Percentiles rank a stretch among this genome's conserved stretches.
phyloP scores from a whole-genome alignment of 352 stramenopile species.

The Pilasporangium apinafurcum region DNA sequence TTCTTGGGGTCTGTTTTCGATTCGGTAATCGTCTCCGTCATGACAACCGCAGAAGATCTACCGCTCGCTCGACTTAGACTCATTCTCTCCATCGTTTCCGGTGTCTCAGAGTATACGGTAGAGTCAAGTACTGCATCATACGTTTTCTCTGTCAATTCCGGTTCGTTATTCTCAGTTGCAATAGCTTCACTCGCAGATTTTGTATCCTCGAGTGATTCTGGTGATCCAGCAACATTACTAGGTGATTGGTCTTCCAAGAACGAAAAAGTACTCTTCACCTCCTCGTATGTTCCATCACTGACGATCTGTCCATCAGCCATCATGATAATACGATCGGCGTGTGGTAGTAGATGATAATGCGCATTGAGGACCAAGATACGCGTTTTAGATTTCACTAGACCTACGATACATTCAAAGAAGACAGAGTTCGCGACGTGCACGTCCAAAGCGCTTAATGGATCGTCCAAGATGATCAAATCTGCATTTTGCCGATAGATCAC shows the following conservation, averaged over 20 bases:
- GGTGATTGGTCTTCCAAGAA: conserved; percentile 1
- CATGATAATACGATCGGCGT: conserved; percentile 48
- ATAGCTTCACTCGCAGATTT: too few species aligned
- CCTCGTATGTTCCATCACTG: conserved; percentile 67
- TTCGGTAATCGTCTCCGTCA: too few species aligned
- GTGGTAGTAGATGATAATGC: conserved; percentile 84
- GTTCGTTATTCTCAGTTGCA: too few species aligned
- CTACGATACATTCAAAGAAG: conserved; percentile 84
- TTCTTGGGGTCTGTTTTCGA: too few species aligned
- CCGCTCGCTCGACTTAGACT: neutral
- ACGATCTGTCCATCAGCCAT: conserved; percentile 71
- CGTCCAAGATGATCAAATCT: conserved; percentile 94
- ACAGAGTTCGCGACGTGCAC: conserved; percentile 92
- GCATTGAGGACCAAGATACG: conserved; percentile 91
- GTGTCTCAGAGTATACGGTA: conserved; percentile 1
- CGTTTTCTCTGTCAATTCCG: neutral
- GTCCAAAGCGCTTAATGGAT: conserved; percentile 93
- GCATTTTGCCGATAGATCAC: conserved; percentile 84
- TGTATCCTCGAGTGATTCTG: neutral
- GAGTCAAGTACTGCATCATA: conserved; percentile 1
- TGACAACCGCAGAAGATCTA: neutral
- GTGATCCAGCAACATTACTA: neutral
- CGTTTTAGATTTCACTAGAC: conserved; percentile 53
- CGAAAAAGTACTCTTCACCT: conserved; percentile 24
- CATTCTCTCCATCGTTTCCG: conserved; percentile 2